phyloP scores from a whole-genome alignment of 2,329 filamentous ascomycete species.

The Aspergillus arachidicola region DNA sequence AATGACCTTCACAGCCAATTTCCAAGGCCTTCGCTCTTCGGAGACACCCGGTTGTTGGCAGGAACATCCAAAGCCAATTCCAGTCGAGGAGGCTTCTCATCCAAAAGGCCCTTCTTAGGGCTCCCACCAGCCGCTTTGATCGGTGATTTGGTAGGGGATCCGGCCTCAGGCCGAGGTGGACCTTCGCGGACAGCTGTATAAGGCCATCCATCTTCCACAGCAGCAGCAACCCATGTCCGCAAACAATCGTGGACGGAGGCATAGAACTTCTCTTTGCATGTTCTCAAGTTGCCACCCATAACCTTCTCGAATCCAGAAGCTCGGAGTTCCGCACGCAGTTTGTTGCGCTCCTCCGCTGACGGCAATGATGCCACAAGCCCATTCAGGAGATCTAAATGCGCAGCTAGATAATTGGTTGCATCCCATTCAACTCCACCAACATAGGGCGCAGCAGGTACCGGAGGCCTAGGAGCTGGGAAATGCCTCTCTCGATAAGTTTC shows the following conservation, averaged over 20 bases:
- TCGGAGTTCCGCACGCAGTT: constrained; percentile 73
- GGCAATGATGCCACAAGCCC: constrained; percentile 83
- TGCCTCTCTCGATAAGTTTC: constrained; percentile 56
- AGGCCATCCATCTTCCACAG: constrained; percentile 84
- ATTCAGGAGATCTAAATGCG: constrained; percentile 90
- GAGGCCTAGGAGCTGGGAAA: constrained; percentile 84
- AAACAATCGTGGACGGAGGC: constrained; percentile 86
- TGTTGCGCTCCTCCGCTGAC: constrained; percentile 70
- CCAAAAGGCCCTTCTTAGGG: constrained; percentile 48
- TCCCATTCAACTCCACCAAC: constrained; percentile 99
- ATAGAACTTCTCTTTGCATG: constrained; percentile 98
- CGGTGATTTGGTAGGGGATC: constrained; percentile 48
- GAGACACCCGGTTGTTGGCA: constrained; percentile 22
- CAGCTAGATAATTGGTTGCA: constrained; percentile 92
- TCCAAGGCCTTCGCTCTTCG: constrained; percentile 32
- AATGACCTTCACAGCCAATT: constrained; percentile 40
- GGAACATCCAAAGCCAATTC: constrained; percentile 50
- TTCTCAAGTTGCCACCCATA: constrained; percentile 79
- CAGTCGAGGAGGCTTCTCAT: constrained; percentile 61
- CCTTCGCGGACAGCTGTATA: constrained; percentile 71
- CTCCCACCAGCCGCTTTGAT: constrained; percentile 45
- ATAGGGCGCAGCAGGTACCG: constrained; percentile 91
- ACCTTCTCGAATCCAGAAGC: constrained; percentile 89
- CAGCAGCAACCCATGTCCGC: constrained; percentile 86
- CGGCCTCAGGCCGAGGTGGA: constrained; percentile 42